Evolutionary conservation across 73 alveolate genomes (phyloP).

Genomic region (Symbiodinium natans): DNA sequence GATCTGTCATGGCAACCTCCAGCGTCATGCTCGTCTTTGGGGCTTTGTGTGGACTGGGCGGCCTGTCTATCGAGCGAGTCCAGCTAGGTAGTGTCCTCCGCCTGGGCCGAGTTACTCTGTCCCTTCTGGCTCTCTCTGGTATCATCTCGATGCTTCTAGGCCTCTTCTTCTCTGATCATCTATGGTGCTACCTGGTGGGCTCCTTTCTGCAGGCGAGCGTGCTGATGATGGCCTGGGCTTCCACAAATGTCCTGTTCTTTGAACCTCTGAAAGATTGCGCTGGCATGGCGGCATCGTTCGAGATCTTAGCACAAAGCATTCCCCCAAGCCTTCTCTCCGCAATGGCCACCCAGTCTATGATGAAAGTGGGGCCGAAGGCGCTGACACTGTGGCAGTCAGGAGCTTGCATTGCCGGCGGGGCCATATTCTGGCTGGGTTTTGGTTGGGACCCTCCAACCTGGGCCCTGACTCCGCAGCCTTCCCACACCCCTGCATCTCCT

Average conservation of each 20-base stretch:
- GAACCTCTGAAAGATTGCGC: too few relatives aligned
- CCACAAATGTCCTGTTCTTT: neutral
- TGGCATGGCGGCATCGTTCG: conserved; percentile 25
- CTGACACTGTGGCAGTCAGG: neutral
- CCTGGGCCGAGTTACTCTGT: neutral
- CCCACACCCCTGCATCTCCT: too few relatives aligned
- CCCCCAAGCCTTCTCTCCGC: neutral
- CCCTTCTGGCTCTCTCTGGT: neutral
- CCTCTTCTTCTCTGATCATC: neutral
- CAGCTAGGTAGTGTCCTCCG: neutral
- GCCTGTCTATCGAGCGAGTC: neutral
- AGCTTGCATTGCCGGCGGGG: neutral
- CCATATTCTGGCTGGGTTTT: conserved; percentile 10
- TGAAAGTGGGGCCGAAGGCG: neutral
- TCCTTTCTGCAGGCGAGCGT: conserved; percentile 25
- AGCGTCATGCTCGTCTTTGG: neutral
- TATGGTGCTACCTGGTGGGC: conserved; percentile 11
- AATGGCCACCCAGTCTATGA: neutral
- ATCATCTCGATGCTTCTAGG: neutral
- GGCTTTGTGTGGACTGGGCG: neutral
- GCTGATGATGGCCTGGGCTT: conserved; percentile 5
- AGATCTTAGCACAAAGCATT: conserved; percentile 5
- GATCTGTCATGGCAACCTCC: neutral
- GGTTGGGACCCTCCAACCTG: neutral
- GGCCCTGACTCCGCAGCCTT: too few relatives aligned